Evolutionary conservation across 148 eudicot genomes (phyloP), one percentile per base, ranked within the genome.

Genomic region (Nyssa sinensis): DNA sequence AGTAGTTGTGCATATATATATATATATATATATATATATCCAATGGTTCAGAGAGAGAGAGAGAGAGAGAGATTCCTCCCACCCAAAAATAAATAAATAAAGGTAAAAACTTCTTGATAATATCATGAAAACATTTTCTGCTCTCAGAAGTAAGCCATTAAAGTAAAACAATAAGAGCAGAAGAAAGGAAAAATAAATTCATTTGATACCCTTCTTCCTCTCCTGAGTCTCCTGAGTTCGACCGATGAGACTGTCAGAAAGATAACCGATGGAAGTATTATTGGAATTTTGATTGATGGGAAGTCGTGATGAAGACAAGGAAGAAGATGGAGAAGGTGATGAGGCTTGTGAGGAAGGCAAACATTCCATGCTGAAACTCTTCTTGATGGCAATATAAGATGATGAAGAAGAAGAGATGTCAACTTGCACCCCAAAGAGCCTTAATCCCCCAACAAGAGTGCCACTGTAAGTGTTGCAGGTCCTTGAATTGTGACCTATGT

Each of bases 401-500:
- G 77, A 68, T 35, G 82, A 35, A n/a, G 64, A 73, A 28, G 82
- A 62, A 25, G 79, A 28, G n/a, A n/a, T 25, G n/a, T 80, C 86
- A 70, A 87, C 75, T 72, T 81, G 85, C 9, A 87, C 86, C 3
- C 91, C 91, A 77, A 87, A 87, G 9, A 87, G 86, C 77, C 80
- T 84, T 19, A 85, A 41, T 25, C 82, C 80, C 30, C 66, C 77
- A 60, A 55, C 68, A 34, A 3, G 51, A 67, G 65, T 23, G 21
- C 69, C 63, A n/a, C 74, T 79, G 67, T 76, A 70, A 39, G 34
- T 74, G 60, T 75, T 81, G 73, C 91, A 87, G 29, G 91, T 85
- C 74, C 91, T 85, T 80, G 85, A 78, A 71, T 87, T 87, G 66
- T 87, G 91, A 4, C 91, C 91, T 64, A 81, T 85, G 83, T 83